These are phyloP conservation scores for Geotrichum ghanense DNA, from an alignment of 805 yeast species.

Conservation along the genomic window DNA sequence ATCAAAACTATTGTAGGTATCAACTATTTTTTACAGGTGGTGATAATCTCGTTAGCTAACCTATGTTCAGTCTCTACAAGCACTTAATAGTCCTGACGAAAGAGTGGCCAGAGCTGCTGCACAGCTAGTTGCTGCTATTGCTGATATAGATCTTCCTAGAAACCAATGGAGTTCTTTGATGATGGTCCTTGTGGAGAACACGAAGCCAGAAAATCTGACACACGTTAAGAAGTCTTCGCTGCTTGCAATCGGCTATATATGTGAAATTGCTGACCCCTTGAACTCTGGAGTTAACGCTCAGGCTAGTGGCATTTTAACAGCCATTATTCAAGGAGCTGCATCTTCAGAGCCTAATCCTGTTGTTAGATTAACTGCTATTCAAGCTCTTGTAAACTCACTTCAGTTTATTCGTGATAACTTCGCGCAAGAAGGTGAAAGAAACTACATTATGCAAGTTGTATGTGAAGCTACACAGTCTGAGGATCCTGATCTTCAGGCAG, in stretches of 20 bases:
- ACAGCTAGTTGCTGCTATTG: conserved; percentile 91
- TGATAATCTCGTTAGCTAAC: not conserved
- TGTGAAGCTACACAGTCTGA: conserved; percentile 97
- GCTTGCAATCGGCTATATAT: conserved; percentile 86
- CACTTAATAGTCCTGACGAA: conserved; percentile 54
- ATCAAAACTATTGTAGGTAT: conserved; percentile 40
- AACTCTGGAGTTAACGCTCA: conserved; percentile 69
- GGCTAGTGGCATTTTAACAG: conserved; percentile 84
- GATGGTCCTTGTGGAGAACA: conserved; percentile 73
- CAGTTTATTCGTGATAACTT: conserved; percentile 83
- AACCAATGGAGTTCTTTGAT: conserved; percentile 84
- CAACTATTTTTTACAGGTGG: conserved; percentile 9
- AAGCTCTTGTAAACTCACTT: conserved; percentile 82
- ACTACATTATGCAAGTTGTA: conserved; percentile 96
- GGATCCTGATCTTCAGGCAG: conserved; percentile 72
- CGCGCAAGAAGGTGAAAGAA: conserved; percentile 88
- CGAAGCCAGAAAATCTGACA: conserved; percentile 65
- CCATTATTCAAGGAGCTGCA: conserved; percentile 95
- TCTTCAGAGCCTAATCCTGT: conserved; percentile 58
- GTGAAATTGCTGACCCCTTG: conserved; percentile 84
- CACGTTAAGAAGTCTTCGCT: conserved; percentile 78
- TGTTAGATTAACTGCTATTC: conserved; percentile 83
- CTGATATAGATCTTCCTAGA: conserved; percentile 86
- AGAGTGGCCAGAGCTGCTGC: conserved; percentile 84
- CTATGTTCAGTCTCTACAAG: conserved; percentile 37